These are phyloP conservation scores for Lipomyces starkeyi DNA, from an alignment of 805 yeast genomes.

Conservation along the genomic window DNA sequence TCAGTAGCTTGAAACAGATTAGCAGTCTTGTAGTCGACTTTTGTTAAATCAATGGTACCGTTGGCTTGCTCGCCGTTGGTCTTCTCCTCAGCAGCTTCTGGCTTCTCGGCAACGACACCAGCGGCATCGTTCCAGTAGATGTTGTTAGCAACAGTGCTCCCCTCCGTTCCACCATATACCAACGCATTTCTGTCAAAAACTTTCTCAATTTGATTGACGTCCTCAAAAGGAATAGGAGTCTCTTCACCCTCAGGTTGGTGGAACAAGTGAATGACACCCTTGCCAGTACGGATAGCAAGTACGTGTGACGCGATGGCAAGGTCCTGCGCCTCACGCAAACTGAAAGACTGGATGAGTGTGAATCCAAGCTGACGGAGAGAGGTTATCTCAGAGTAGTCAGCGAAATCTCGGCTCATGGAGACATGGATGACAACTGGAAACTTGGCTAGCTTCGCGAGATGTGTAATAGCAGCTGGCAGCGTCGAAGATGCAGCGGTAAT, in stretches of 20 bases:
- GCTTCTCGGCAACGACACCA: slow-evolving; percentile 23
- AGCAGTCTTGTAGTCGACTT: slow-evolving; percentile 12
- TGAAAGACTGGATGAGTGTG: slow-evolving; percentile 71
- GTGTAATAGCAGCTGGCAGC: slow-evolving; percentile 66
- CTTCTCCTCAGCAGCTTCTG: slow-evolving; percentile 34
- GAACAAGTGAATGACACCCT: slow-evolving; percentile 77
- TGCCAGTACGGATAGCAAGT: slow-evolving; percentile 55
- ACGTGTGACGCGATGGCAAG: slow-evolving; percentile 65
- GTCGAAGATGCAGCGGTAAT: slow-evolving; percentile 61
- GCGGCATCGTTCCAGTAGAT: slow-evolving; percentile 35
- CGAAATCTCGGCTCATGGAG: slow-evolving; percentile 42
- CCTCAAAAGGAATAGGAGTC: slow-evolving; percentile 32
- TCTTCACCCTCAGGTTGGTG: slow-evolving; percentile 34
- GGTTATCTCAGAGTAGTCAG: slow-evolving; percentile 73
- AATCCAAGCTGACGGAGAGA: slow-evolving; percentile 72
- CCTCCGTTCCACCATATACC: slow-evolving; percentile 19
- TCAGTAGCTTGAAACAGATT: slow-evolving; percentile 24
- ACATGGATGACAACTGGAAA: slow-evolving; percentile 65
- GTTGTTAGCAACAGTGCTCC: slow-evolving; percentile 38
- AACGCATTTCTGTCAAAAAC: slow-evolving; percentile 25
- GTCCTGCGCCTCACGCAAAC: slow-evolving; percentile 57
- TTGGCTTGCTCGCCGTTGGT: slow-evolving; percentile 33
- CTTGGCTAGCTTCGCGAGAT: slow-evolving; percentile 51
- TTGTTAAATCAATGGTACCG: slow-evolving; percentile 11
- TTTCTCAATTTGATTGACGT: slow-evolving; percentile 16